phyloP scores from a whole-genome alignment of 768 basidiomycete species.

The Lentinula edodes region DNA sequence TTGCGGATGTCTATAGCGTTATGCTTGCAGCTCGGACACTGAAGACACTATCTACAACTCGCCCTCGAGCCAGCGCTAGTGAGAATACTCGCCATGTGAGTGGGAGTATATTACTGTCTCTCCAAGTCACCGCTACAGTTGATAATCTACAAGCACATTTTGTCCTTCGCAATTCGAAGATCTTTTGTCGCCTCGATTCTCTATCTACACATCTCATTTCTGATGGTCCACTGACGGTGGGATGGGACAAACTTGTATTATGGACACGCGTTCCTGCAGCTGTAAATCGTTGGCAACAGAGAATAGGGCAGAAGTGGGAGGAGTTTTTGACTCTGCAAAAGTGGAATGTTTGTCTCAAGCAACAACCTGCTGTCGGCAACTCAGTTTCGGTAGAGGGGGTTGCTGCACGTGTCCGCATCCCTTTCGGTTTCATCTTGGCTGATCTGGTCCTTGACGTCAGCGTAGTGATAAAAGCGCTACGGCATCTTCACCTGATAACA shows the following conservation, averaged over 20 bases:
- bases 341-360: slow-evolving; percentile 37
- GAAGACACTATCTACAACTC: slow-evolving; percentile 27
- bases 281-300: slow-evolving; percentile 28
- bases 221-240: slow-evolving; percentile 24
- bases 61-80: slow-evolving; percentile 13
- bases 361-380: slow-evolving; percentile 16
- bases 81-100: slow-evolving; percentile 13
- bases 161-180: slow-evolving; percentile 41
- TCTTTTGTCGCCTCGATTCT: slow-evolving; percentile 39
- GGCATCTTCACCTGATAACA: slow-evolving; percentile 60
- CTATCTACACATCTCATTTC: slow-evolving; percentile 22
- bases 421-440: slow-evolving; percentile 69
- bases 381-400: slow-evolving; percentile 51
- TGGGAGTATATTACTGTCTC: slow-evolving; percentile 10
- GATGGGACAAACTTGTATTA: slow-evolving; percentile 37
- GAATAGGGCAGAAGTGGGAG: slow-evolving; percentile 55
- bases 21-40: slow-evolving; percentile 58
- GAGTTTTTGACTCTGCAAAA: slow-evolving; percentile 60
- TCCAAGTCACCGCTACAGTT: slow-evolving; percentile 27
- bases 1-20: slow-evolving; percentile 65
- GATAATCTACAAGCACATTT: slow-evolving; percentile 43
- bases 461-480: slow-evolving; percentile 65
- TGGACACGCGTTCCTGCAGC: slow-evolving; percentile 52
- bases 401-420: slow-evolving; percentile 71
- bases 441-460: slow-evolving; percentile 69